Evolutionary conservation across 805 yeast genomes (phyloP).

Genomic region (Danielia reshetovae): DNA sequence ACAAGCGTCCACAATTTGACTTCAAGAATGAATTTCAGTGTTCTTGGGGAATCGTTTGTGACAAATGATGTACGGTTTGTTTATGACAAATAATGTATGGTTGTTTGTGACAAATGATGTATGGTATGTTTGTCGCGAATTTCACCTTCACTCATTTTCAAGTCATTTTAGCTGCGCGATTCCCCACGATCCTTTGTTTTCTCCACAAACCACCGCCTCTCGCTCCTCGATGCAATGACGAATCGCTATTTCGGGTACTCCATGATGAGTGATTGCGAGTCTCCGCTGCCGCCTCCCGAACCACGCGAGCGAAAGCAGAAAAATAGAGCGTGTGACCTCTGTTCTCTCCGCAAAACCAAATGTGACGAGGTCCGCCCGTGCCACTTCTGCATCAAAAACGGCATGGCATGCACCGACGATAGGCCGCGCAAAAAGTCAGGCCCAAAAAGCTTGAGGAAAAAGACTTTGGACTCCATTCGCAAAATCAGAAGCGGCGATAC

Average conservation of each 20-base stretch:
- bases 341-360: constrained; percentile 38
- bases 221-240: constrained; percentile 1
- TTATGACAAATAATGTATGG: too few species aligned
- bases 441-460: constrained; percentile 34
- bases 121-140: too few species aligned
- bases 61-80: too few species aligned
- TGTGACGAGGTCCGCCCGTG: constrained; percentile 39
- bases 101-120: too few species aligned
- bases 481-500: constrained; percentile 3
- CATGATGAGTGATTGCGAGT: constrained; percentile 5
- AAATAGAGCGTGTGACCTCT: constrained; percentile 40
- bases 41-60: too few species aligned
- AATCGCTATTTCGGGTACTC: constrained; percentile 15
- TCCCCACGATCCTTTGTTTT: too few species aligned
- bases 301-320: constrained; percentile 13
- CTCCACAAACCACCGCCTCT: too few species aligned
- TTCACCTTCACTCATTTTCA: too few species aligned
- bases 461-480: constrained; percentile 31
- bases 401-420: constrained; percentile 32
- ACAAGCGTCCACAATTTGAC: too few species aligned
- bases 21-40: too few species aligned
- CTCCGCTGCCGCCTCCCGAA: constrained; percentile 1
- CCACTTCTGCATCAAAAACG: constrained; percentile 33
- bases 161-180: too few species aligned
- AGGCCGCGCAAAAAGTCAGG: constrained; percentile 40